These are phyloP conservation scores for Candida orba DNA, from an alignment of 805 yeast genomes.

Conservation along the genomic window DNA sequence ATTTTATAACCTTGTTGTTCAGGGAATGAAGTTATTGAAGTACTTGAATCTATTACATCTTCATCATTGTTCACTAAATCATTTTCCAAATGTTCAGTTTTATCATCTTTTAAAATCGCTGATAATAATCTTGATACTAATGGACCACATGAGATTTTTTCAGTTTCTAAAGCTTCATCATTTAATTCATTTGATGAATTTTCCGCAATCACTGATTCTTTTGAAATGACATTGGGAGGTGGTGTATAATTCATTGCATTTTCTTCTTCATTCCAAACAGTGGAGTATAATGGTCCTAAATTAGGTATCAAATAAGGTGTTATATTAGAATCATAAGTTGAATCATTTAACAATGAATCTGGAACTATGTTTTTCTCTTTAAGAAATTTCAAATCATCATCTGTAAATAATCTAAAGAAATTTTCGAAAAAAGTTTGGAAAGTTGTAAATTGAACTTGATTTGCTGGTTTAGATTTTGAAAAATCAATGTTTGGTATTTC, in stretches of 20 bases:
- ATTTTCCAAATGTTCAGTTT: constrained; percentile 8
- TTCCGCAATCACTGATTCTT: constrained; percentile 41
- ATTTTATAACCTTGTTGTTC: constrained; percentile 44
- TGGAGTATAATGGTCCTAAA: constrained; percentile 74
- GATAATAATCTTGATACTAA: constrained; percentile 75
- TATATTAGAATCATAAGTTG: constrained; percentile 56
- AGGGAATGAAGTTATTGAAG: constrained; percentile 25
- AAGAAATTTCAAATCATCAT: constrained; percentile 75
- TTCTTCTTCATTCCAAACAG: constrained; percentile 85
- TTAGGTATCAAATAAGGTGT: constrained; percentile 80
- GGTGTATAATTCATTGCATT: constrained; percentile 42
- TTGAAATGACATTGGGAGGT: constrained; percentile 37
- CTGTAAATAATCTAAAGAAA: constrained; percentile 67
- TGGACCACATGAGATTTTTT: constrained; percentile 84
- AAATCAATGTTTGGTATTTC: constrained; percentile 81
- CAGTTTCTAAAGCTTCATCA: constrained; percentile 62
- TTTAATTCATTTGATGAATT: constrained; percentile 50
- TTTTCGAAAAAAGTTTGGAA: constrained; percentile 82
- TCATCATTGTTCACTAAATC: constrained; percentile 15
- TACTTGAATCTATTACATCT: constrained; percentile 19
- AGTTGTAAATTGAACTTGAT: constrained; percentile 88
- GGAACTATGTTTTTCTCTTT: constrained; percentile 56
- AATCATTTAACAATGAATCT: constrained; percentile 29
- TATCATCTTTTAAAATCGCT: constrained; percentile 55
- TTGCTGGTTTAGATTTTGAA: constrained; percentile 73